Base-by-base conservation (phyloP, 768 basidiomycete species). In the Boletus reticuloceps region DNA sequence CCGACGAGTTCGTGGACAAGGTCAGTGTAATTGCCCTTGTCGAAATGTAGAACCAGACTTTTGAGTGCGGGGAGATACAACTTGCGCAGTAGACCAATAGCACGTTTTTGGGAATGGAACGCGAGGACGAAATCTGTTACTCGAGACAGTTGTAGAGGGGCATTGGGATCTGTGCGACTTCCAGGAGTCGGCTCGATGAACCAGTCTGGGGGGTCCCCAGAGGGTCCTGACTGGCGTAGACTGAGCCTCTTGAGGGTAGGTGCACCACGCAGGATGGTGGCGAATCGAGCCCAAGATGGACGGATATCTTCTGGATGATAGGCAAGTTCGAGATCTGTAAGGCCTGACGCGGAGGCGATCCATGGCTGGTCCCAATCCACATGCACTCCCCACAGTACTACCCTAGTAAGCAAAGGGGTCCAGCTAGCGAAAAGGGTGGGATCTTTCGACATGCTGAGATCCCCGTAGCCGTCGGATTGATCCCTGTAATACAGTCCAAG, bases 351-450 rank as follows among this genome's bases (percentile, higher is more conserved):
- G 5, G 64, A 59, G 8, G 53, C 31, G 32, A 70, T 56, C 20
- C 75, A 64, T 16, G 77, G 72, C 34, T 74, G 71, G 27, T 77
- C 73, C 89, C 89, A 91, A 53, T 84, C 78, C 32, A 90, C 67
- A 57, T 88, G 88, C 5, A 89, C 84, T 38, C 86, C 88, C 83
- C 84, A 88, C 27, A 91, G 73, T 10, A 73, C 72, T 34, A 82
- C 68, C 5, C 70, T 62, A 19, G 66, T 70, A 13, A 91, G 72
- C 9, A 72, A 76, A 2, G 89, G 89, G 9, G 72, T 68, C 17
- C 75, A 77, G 25, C 79, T 76, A 4, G 80, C 76, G 61, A 89
- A 84, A n/a, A 81, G 75, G 13, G 77, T 29, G 82, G 34, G 56
- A 55, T 29, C 27, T 6, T 52, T 53, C 4, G 73, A 74, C 32